Evolutionary conservation across 306 rosid genomes (phyloP).

Genomic region (Vigna radiata): DNA sequence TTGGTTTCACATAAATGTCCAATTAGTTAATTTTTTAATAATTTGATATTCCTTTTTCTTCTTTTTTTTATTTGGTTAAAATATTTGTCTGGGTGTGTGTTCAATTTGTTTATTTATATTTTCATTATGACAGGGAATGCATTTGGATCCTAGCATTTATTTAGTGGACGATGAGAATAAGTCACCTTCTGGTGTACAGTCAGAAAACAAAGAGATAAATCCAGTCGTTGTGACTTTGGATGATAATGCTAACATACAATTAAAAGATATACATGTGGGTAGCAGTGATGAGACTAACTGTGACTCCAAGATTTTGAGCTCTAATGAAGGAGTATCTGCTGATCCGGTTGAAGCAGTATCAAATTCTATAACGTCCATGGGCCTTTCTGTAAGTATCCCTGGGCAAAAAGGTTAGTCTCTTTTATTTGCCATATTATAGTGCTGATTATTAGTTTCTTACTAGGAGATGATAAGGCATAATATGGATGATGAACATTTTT

Average conservation of each 20-base stretch:
- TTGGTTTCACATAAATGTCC: not conserved
- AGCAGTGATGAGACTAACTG: constrained; percentile 42
- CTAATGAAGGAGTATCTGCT: constrained; percentile 48
- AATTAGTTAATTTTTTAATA: not conserved
- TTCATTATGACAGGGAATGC: constrained; percentile 72
- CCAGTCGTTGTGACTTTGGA: constrained; percentile 47
- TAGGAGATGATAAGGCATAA: constrained; percentile 21
- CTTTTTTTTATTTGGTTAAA: not conserved
- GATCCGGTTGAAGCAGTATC: constrained; percentile 56
- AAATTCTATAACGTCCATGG: constrained; percentile 54
- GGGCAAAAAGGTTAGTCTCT: constrained; percentile 58
- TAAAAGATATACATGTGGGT: constrained; percentile 47
- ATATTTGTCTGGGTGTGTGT: constrained; percentile 13
- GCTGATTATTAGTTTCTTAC: constrained; percentile 32
- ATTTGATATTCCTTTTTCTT: constrained; percentile 21
- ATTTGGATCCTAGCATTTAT: constrained; percentile 98
- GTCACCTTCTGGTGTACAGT: constrained; percentile 47
- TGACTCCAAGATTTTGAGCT: constrained; percentile 44
- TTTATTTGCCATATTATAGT: constrained; percentile 30
- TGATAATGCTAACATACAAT: constrained; percentile 51
- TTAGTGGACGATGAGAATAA: constrained; percentile 90
- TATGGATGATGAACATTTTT: constrained; percentile 25
- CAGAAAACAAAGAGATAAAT: constrained; percentile 58
- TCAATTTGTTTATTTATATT: constrained; percentile 23
- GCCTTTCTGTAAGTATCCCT: constrained; percentile 48